Evolutionary conservation across 2,329 filamentous ascomycete genomes (phyloP), one percentile per base, ranked within the genome.

Genomic region (Amauroascus niger): DNA sequence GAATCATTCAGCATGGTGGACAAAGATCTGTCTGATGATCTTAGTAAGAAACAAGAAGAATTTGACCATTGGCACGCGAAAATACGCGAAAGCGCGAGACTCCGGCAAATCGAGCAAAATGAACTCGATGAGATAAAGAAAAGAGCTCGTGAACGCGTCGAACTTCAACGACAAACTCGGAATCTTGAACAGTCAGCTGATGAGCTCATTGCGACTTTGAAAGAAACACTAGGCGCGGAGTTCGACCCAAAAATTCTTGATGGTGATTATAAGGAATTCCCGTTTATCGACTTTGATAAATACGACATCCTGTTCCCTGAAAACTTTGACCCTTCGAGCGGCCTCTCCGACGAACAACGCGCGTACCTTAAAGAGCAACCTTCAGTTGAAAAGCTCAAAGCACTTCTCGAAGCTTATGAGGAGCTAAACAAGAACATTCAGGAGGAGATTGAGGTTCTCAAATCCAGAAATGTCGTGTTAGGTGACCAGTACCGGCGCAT

Each of bases 401-500:
- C 86, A 32, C 77, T 85, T 6, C 74, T 89, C 18, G 78, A 80
- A 39, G 86, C 87, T 2, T 85, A 95, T 56, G 77, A 80, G 53
- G 73, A 75, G 11, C 83, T 88, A 45, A 88, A 88, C 43, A 76
- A 79, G 40, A 75, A 78, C 16, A 81, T 93, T 11, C 74, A 80
- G 51, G 79, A 81, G 49, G 81, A 85, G 61, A 83, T 88, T 1
- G 78, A 79, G 16, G 79, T 79, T 5, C 77, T 98, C 7, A 84
- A 88, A 66, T 83, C 84, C 28, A 83, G 87, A 56, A 91, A 88
- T 61, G 84, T 83, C 3, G 89, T 95, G 52, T 77, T 95, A 2
- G 91, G 95, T 64, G 77, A 85, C 60, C 88, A 93, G 69, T 96
- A 96, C 67, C 80, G 89, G 24, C 86, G 85, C 60, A 87, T 97